Conservation (phyloP, 768 basidiomycete genomes). For the Megacollybia marginata region DNA sequence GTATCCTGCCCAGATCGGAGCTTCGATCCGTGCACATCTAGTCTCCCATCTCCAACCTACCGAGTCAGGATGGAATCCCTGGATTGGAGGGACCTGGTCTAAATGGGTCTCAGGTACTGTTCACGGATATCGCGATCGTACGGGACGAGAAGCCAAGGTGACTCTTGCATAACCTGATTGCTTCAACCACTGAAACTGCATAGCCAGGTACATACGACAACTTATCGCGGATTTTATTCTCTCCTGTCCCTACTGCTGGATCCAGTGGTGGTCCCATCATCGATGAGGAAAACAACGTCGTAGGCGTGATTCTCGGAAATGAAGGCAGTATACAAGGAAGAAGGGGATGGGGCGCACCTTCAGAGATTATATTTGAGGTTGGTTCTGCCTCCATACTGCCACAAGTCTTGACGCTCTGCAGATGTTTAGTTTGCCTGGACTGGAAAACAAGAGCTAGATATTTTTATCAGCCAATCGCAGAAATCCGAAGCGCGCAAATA, state of each 20-base stretch:
- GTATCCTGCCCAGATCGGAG: slow-evolving; percentile 44
- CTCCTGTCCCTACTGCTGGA: slow-evolving; percentile 49
- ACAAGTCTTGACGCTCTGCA: slow-evolving; percentile 11
- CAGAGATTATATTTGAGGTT: slow-evolving; percentile 60
- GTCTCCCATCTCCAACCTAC: slow-evolving; percentile 35
- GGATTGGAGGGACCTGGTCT: slow-evolving; percentile 46
- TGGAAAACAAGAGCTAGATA: slow-evolving; percentile 15
- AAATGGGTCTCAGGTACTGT: slow-evolving; percentile 48
- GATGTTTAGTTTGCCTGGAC: slow-evolving; percentile 51
- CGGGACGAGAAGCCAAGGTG: slow-evolving; percentile 50
- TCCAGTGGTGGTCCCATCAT: slow-evolving; percentile 69
- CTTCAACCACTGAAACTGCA: not conserved
- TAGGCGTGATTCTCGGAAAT: slow-evolving; percentile 58
- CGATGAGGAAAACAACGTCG: slow-evolving; percentile 52
- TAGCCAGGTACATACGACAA: slow-evolving; percentile 67
- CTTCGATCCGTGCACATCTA: slow-evolving; percentile 45
- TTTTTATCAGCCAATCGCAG: too few species aligned
- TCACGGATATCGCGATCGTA: slow-evolving; percentile 51
- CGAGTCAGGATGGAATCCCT: slow-evolving; percentile 37
- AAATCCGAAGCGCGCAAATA: too few species aligned
- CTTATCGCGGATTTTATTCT: slow-evolving; percentile 49
- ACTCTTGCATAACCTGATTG: slow-evolving; percentile 6
- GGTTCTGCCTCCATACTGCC: slow-evolving; percentile 7
- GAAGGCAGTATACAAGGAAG: slow-evolving; percentile 46
- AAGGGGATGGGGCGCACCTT: slow-evolving; percentile 55